Evolutionary conservation across 1,284 basidiomycete genomes (phyloP), one percentile per base, ranked within the genome.

Genomic region (Ceratobasidium sp.): DNA sequence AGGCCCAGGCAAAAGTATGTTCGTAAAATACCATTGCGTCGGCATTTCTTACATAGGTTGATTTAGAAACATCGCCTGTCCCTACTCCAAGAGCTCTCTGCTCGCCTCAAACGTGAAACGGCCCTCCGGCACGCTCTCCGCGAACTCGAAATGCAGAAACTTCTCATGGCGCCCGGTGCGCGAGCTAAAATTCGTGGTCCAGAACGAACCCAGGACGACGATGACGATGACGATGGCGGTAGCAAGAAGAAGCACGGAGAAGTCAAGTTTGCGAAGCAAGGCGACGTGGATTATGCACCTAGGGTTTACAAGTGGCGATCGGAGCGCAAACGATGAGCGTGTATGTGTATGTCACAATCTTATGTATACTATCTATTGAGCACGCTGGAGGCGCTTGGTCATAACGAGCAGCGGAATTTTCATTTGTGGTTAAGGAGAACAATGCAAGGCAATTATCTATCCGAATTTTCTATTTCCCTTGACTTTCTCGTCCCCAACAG

Each of bases 101-200:
- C 91, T 17, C 89, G 92, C 10, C 80, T 94, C 31, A 80, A 82
- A 32, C 86, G 94, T 58, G 87, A 96, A 72, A 84, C 81, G 38
- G 87, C 90, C 67, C 80, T 96, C 27, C 86, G 88, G 38, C 91
- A 93, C 75, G 86, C 92, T 0, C 85, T 89, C 73, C 83, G 91
- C 20, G 92, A 94, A 75, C 83, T 96, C 54, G 88, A 93, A 78
- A 88, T 92, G 84, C 93, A 94, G 74, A 85, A 89, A 67, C 77
- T 86, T 31, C 78, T 94, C 69, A 94, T 93, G 88, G 88, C 90
- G 17, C 94, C 93, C 76, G 94, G 94, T 27, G 86, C 83, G 0
- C 84, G 87, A 22, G 82, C 82, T 74, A 92, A 91, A 75, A 77
- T 94, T 7, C 79, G 81, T 29, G 88, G 84, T 1, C 81, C 83